phyloP scores from a whole-genome alignment of 441 rosid genomes.

The Jatropha multifida region DNA sequence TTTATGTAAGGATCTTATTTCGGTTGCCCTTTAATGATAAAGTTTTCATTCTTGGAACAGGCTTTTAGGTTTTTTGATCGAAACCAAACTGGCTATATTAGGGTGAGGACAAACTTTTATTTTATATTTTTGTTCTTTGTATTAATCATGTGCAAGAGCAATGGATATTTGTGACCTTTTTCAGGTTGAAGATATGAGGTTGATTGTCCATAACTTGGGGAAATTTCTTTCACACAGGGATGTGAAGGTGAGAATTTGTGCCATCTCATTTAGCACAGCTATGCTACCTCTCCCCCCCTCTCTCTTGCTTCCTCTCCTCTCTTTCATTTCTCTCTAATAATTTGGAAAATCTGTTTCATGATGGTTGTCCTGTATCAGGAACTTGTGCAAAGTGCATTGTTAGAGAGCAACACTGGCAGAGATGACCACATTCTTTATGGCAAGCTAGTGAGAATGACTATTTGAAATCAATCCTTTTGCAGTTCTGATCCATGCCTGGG shows the following conservation, averaged over 20 bases:
- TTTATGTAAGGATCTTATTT: not conserved
- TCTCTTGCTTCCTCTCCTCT: too few species aligned
- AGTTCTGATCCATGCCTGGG: not conserved
- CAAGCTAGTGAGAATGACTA: slow-evolving; percentile 65
- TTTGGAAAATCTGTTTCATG: not conserved
- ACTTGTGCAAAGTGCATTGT: slow-evolving; percentile 83
- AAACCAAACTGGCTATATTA: slow-evolving; percentile 75
- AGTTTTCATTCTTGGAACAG: slow-evolving; percentile 36
- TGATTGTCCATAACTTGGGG: slow-evolving; percentile 85
- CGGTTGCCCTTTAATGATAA: slow-evolving; percentile 1
- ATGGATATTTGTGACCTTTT: slow-evolving; percentile 15
- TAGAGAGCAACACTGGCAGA: slow-evolving; percentile 94
- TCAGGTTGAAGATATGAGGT: slow-evolving; percentile 96
- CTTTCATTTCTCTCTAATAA: not conserved
- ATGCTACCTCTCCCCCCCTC: too few species aligned
- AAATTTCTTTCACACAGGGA: slow-evolving; percentile 79
- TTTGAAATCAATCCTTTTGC: slow-evolving; percentile 25
- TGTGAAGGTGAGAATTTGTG: slow-evolving; percentile 65
- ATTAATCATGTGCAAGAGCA: slow-evolving; percentile 2
- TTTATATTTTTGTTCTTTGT: not conserved
- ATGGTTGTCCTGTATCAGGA: slow-evolving; percentile 51
- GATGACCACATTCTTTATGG: slow-evolving; percentile 84
- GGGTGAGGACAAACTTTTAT: slow-evolving; percentile 46
- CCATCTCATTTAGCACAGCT: too few species aligned
- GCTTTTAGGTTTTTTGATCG: slow-evolving; percentile 97